These are phyloP conservation scores for Stephanocyclus meneghinianus DNA, from an alignment of 352 stramenopile genomes.

Conservation along the genomic window DNA sequence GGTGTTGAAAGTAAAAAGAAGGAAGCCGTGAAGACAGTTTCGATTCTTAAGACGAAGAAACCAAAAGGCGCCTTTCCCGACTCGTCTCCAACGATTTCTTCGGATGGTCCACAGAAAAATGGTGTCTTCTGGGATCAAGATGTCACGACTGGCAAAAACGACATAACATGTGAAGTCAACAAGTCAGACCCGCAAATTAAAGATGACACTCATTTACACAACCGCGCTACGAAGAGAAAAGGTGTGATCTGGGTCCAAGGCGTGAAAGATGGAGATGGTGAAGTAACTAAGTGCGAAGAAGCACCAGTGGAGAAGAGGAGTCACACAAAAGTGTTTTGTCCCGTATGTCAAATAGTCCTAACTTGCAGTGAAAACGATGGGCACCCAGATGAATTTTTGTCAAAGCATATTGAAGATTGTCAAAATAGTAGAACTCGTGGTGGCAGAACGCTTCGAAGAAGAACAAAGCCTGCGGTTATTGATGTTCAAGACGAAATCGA, in stretches of 20 bases:
- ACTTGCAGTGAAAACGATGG: conserved; percentile 22
- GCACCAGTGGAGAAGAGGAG: conserved; percentile 19
- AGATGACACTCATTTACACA: not conserved
- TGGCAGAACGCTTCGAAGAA: conserved; percentile 34
- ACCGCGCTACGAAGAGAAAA: not conserved
- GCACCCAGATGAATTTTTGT: conserved; percentile 51
- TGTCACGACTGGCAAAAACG: not conserved
- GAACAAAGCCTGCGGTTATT: conserved; percentile 36
- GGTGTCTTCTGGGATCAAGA: conserved; percentile 25
- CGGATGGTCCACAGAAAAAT: conserved; percentile 29
- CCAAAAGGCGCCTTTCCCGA: conserved; percentile 15
- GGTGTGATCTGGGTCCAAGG: not conserved
- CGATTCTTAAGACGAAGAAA: conserved; percentile 20
- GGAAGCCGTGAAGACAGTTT: conserved; percentile 2
- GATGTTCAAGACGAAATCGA: conserved; percentile 25
- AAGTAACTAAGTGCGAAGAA: too few relatives aligned
- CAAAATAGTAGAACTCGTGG: conserved; percentile 40
- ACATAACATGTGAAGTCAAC: not conserved
- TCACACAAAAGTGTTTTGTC: conserved; percentile 49
- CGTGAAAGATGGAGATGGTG: not conserved
- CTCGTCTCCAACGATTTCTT: conserved; percentile 3
- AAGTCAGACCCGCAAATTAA: not conserved
- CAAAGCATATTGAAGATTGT: conserved; percentile 62
- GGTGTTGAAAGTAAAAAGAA: conserved; percentile 28
- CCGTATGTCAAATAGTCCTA: conserved; percentile 44